phyloP scores from a whole-genome alignment of 2,329 filamentous ascomycete genomes.

The Pseudocercospora macadamiae region DNA sequence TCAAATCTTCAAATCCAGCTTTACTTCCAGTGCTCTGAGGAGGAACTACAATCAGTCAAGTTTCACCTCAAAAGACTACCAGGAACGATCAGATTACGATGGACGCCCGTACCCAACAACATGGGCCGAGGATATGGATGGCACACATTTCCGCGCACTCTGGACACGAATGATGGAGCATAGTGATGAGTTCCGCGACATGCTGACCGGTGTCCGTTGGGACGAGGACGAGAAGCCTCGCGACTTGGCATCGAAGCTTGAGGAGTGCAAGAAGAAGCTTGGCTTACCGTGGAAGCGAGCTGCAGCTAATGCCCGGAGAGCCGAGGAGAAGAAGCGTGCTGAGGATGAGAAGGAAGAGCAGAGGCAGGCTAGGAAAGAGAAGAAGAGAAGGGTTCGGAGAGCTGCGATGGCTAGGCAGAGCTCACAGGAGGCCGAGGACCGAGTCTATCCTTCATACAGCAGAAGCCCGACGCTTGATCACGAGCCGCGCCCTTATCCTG shows the following conservation, averaged over 20 bases:
- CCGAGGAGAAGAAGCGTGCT: not conserved
- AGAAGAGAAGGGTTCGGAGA: not conserved
- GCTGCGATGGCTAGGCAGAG: not conserved
- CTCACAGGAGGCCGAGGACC: not conserved
- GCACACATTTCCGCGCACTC: not conserved
- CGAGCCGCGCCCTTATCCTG: not conserved
- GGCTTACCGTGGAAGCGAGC: not conserved
- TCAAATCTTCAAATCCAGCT: not conserved
- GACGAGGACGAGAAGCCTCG: not conserved
- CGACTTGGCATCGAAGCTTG: not conserved
- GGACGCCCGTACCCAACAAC: not conserved
- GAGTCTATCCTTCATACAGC: not conserved
- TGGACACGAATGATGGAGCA: not conserved
- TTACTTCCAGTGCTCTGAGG: not conserved
- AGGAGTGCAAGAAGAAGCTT: not conserved
- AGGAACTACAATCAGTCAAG: not conserved
- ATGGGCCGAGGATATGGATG: not conserved
- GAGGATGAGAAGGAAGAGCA: not conserved
- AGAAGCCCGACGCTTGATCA: not conserved
- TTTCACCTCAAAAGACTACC: not conserved
- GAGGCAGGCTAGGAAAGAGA: not conserved
- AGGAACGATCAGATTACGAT: not conserved
- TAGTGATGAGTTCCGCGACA: not conserved
- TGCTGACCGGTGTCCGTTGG: not conserved
- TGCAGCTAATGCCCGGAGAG: not conserved